A percentile compares a stretch with the other conserved stretches of the same genome.
Evolutionary conservation across 2,329 filamentous ascomycete genomes (phyloP).

Genomic region (Periglandula ipomoeae): DNA sequence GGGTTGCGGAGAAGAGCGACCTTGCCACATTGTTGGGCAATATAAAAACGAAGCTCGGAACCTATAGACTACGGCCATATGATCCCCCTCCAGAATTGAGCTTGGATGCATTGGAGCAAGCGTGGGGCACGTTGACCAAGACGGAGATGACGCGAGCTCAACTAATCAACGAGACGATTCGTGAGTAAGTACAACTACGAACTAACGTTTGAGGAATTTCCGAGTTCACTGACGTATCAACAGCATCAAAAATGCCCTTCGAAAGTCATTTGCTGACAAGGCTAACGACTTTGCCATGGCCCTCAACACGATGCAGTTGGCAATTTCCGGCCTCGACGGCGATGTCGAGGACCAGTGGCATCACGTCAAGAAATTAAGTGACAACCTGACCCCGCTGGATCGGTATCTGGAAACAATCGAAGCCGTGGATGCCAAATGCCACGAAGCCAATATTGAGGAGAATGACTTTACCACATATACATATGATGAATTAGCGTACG

Average conservation of each 20-base stretch:
- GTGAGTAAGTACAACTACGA: conserved; percentile 55
- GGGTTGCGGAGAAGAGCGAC: conserved; percentile 97
- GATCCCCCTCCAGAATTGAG: conserved; percentile 79
- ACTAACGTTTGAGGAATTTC: too few relatives aligned
- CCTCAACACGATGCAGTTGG: conserved; percentile 86
- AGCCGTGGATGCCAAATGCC: conserved; percentile 76
- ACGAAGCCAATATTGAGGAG: conserved; percentile 96
- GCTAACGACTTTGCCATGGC: conserved; percentile 96
- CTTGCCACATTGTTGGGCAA: conserved; percentile 88
- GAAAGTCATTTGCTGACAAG: conserved; percentile 91
- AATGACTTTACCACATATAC: conserved; percentile 99
- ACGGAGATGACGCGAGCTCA: conserved; percentile 84
- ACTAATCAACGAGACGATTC: conserved; percentile 94
- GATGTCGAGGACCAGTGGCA: conserved; percentile 91
- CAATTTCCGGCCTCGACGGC: conserved; percentile 93
- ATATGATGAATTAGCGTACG: conserved; percentile 91
- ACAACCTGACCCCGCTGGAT: conserved; percentile 82
- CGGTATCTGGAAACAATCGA: conserved; percentile 83
- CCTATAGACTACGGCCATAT: conserved; percentile 84
- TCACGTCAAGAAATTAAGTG: conserved; percentile 76
- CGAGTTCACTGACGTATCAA: conserved; percentile 18
- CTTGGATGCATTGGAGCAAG: conserved; percentile 69
- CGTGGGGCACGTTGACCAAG: conserved; percentile 72
- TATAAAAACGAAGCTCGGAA: conserved; percentile 97
- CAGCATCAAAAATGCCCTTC: conserved; percentile 89